A percentile compares a stretch with the other conserved stretches of the same genome.
These are phyloP conservation scores for Calonectria pauciramosa DNA, from an alignment of 2,329 filamentous ascomycete genomes.

Conservation along the genomic window DNA sequence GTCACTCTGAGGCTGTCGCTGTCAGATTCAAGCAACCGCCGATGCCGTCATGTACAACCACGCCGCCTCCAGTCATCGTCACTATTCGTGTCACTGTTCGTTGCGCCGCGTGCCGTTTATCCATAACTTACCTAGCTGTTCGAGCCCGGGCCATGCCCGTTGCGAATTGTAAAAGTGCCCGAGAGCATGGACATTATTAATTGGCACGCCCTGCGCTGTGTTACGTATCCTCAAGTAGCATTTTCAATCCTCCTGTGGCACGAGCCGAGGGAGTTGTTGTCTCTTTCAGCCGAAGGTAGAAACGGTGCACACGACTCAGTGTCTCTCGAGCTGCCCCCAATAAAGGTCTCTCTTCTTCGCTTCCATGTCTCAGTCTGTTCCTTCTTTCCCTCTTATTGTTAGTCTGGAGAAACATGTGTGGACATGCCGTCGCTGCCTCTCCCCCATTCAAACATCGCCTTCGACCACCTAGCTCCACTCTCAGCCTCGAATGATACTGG, in stretches of 20 bases:
- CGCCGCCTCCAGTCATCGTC: neutral
- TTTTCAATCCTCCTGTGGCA: neutral
- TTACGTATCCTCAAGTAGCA: neutral
- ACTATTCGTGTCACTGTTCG: too few species aligned
- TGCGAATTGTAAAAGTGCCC: neutral
- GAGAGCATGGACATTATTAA: too few species aligned
- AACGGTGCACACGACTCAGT: neutral
- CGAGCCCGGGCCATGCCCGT: neutral
- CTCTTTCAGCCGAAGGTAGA: neutral
- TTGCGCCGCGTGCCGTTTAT: neutral
- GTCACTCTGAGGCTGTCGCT: neutral
- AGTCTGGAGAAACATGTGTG: neutral
- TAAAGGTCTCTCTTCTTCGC: neutral
- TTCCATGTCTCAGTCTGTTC: neutral
- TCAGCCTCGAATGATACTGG: slow-evolving; percentile 14
- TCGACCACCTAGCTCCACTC: neutral
- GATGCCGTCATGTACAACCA: neutral
- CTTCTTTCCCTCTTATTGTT: neutral
- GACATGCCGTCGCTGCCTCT: slow-evolving; percentile 15
- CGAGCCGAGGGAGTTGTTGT: neutral
- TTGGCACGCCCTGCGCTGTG: neutral
- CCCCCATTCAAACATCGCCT: slow-evolving; percentile 3
- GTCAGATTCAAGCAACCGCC: neutral
- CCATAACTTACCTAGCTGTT: neutral
- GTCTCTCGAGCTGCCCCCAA: neutral